Evolutionary conservation across 495 filamentous ascomycete species (phyloP), one percentile per base, ranked within the genome.

Genomic region (Neurospora sp.): DNA sequence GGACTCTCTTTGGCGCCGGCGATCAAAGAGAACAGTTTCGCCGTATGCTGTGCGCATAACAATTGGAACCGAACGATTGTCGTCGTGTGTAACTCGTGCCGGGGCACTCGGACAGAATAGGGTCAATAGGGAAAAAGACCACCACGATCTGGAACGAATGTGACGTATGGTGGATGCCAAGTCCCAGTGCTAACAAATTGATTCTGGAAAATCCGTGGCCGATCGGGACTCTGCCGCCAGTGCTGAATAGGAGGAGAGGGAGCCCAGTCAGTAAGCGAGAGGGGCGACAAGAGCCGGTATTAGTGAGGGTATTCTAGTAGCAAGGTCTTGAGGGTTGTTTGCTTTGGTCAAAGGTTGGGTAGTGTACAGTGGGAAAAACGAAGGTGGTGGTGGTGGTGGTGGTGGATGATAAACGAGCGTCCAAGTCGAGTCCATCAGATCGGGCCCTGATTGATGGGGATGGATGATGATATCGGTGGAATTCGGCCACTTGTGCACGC

Each of bases 131-230:
- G 31, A 35, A 59, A 65, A 61, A 35, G 71, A 72, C 59, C 68
- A 20, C 59, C 61, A 74, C 53, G 68, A 40, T 59, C 41, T 37
- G 35, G 53, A 65, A 65, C 53, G 27, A 35, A 65, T 65, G 73
- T 74, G 73, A 74, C 73, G 73, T 74, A 74, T 71, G 71, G 72
- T 69, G 31, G 45, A 40, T 45, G 73, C 71, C 70, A 73, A 73
- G 73, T 22, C 71, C 65, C 40, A 39, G 41, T 39, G 39, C 48
- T 35, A 65, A 35, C 53, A 65, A 65, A 8, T 65, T 65, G 53
- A 17, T 35, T 65, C 53, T 35, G 53, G 31, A 65, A 65, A 65
- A 17, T 65, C 27, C 27, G 53, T 65, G 53, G 53, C 53, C 53
- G 27, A 65, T 35, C 53, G 53, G 53, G 53, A 37, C 22, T 35